A percentile compares a stretch with the other conserved stretches of the same genome.
Evolutionary conservation across 2,329 filamentous ascomycete species (phyloP).

Genomic region (Xylaria sp.): DNA sequence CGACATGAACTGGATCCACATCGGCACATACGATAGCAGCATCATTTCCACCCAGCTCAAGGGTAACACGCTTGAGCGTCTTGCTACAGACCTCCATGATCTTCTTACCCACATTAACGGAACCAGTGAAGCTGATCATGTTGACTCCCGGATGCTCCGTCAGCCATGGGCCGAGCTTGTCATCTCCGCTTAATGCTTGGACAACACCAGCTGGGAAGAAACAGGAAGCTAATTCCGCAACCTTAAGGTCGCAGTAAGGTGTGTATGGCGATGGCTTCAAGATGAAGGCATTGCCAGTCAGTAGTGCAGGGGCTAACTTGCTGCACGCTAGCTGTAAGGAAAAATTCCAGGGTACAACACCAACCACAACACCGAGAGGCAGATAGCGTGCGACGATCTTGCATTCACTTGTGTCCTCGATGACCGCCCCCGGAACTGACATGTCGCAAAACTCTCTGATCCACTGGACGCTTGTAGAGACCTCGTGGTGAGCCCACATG

Average conservation of each 20-base stretch:
- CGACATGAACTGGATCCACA: conserved; percentile 29
- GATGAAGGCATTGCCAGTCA: conserved; percentile 67
- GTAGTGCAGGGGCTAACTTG: conserved; percentile 67
- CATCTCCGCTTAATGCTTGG: conserved; percentile 1
- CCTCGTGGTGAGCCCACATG: background rate
- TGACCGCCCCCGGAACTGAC: background rate
- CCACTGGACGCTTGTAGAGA: background rate
- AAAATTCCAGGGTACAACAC: conserved; percentile 68
- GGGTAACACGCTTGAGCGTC: conserved; percentile 4
- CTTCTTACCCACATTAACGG: conserved; percentile 39
- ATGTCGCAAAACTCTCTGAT: conserved; percentile 32
- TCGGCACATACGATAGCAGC: conserved; percentile 8
- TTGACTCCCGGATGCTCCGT: background rate
- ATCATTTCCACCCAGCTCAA: conserved; percentile 21
- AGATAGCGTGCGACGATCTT: conserved; percentile 50
- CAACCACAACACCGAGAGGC: conserved; percentile 58
- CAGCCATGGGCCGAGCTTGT: background rate
- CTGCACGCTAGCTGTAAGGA: conserved; percentile 61
- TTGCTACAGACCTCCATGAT: conserved; percentile 56
- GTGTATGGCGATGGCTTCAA: conserved; percentile 69
- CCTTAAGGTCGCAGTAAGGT: conserved; percentile 59
- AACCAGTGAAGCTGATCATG: background rate
- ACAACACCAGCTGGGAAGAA: conserved; percentile 55
- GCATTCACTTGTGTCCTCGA: conserved; percentile 48
- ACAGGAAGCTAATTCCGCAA: conserved; percentile 65